Evolutionary conservation across 345 rosid genomes (phyloP).

Genomic region (Hirschfeldia incana): DNA sequence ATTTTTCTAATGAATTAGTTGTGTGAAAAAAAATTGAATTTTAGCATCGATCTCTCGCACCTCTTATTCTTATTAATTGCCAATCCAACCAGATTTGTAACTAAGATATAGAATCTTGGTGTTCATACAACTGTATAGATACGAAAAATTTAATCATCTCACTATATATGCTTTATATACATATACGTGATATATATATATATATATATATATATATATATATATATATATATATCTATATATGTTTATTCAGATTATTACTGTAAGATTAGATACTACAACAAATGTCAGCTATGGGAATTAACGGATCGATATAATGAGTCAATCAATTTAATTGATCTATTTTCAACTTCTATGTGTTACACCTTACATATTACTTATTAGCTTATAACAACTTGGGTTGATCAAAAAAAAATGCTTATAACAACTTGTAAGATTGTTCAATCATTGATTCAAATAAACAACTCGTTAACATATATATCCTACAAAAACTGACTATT

Average conservation of each 20-base stretch:
- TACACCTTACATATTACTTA: neutral
- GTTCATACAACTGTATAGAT: slow-evolving; percentile 16
- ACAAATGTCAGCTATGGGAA: neutral
- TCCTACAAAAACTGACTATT: neutral
- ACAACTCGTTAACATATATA: neutral
- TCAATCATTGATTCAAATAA: neutral
- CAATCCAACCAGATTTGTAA: neutral
- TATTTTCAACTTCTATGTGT: neutral
- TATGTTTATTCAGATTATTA: neutral
- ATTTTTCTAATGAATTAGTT: neutral
- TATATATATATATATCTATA: neutral
- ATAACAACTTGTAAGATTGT: neutral
- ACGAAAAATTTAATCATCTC: neutral
- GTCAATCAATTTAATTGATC: neutral
- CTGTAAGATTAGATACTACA: neutral
- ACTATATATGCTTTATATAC: neutral
- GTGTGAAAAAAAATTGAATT: neutral
- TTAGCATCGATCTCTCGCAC: neutral
- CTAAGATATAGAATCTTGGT: slow-evolving; percentile 17
- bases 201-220: neutral
- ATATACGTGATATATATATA: neutral
- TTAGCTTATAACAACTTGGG: neutral
- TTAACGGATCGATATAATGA: neutral
- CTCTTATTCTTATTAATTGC: neutral
- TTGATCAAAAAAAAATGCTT: no score